These are phyloP conservation scores for Marasmius sp. DNA, from an alignment of 1,284 basidiomycete genomes.

Conservation along the genomic window DNA sequence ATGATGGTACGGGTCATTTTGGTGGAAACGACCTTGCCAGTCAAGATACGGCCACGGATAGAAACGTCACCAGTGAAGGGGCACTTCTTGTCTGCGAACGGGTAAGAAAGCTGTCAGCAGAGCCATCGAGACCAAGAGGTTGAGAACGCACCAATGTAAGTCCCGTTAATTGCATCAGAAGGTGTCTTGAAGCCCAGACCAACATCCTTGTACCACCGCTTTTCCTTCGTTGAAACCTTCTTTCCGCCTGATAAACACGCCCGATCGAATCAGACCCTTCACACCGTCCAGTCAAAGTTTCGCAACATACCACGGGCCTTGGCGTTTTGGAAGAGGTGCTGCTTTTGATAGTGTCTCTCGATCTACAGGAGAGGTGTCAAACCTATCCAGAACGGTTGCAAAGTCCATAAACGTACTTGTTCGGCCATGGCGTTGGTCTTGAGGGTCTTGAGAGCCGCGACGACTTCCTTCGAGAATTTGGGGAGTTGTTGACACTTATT, in stretches of 20 bases:
- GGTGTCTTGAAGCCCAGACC: slow-evolving; percentile 98
- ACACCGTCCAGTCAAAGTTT: neutral
- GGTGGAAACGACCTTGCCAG: slow-evolving; percentile 95
- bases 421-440: slow-evolving; percentile 61
- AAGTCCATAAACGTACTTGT: slow-evolving; percentile 45
- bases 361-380: slow-evolving; percentile 47
- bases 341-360: slow-evolving; percentile 96
- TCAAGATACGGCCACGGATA: slow-evolving; percentile 98
- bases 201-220: slow-evolving; percentile 99
- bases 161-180: slow-evolving; percentile 92
- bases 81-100: slow-evolving; percentile 92
- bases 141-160: slow-evolving; percentile 84
- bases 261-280: neutral
- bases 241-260: slow-evolving; percentile 59
- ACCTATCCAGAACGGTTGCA: neutral
- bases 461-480: slow-evolving; percentile 27
- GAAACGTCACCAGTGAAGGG: slow-evolving; percentile 96
- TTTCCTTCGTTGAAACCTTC: slow-evolving; percentile 92
- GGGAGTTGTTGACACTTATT: slow-evolving; percentile 38
- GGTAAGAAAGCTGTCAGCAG: neutral
- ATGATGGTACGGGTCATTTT: slow-evolving; percentile 99
- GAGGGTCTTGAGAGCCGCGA: slow-evolving; percentile 36
- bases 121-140: neutral
- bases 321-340: slow-evolving; percentile 97
- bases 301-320: slow-evolving; percentile 83